Conservation (phyloP, 768 basidiomycete genomes). For the Boletus rubescentipes region DNA sequence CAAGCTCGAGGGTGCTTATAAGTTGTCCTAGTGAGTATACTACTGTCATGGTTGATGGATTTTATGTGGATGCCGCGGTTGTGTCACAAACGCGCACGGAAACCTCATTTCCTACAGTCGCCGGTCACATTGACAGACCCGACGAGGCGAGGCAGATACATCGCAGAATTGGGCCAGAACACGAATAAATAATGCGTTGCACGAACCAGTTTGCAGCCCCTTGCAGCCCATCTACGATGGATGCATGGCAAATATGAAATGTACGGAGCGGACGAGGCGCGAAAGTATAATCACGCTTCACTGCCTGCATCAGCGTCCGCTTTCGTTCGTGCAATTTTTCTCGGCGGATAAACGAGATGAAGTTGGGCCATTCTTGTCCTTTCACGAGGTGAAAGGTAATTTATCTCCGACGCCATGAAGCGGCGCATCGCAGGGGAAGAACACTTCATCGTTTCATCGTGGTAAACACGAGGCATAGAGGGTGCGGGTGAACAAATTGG, state of each 20-base stretch:
- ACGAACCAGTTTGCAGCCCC: conserved; percentile 12
- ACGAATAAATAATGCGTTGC: conserved; percentile 22
- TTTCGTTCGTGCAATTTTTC: conserved; percentile 7
- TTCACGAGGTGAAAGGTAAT: conserved; percentile 18
- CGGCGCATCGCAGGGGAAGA: conserved; percentile 25
- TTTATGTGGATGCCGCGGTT: conserved; percentile 32
- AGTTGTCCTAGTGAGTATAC: conserved; percentile 13
- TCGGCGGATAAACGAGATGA: conserved; percentile 20
- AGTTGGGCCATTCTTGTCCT: conserved; percentile 16
- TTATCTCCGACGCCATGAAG: conserved; percentile 33
- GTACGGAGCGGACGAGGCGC: conserved; percentile 1
- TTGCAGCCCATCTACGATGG: conserved; percentile 12
- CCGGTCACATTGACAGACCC: conserved; percentile 33
- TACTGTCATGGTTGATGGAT: conserved; percentile 16
- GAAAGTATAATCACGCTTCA: not conserved
- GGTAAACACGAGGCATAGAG: conserved; percentile 32
- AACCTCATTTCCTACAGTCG: conserved; percentile 37
- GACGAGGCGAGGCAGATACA: conserved; percentile 37
- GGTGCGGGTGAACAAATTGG: conserved; percentile 16
- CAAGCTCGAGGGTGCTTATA: conserved; percentile 20
- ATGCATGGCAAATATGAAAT: conserved; percentile 15
- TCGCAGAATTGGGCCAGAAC: conserved; percentile 20
- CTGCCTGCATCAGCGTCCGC: not conserved
- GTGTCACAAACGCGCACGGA: conserved; percentile 38
- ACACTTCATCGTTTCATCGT: conserved; percentile 27